These are phyloP conservation scores for Fusarium pseudograminearum DNA, from an alignment of 2,329 filamentous ascomycete genomes.

Conservation along the genomic window DNA sequence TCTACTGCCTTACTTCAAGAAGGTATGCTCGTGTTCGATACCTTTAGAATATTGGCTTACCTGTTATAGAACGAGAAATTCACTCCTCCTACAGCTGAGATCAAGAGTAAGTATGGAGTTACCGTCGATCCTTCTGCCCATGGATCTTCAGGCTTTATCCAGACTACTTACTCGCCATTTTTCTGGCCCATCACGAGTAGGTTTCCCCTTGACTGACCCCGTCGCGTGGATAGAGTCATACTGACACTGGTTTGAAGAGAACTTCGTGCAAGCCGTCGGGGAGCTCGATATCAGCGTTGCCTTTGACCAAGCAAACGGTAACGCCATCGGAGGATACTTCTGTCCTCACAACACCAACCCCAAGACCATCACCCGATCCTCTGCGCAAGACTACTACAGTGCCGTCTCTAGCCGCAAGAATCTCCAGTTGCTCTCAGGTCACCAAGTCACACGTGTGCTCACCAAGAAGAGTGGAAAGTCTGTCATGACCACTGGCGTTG, in stretches of 20 bases:
- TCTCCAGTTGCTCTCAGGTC: conserved; percentile 23
- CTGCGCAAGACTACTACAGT: conserved; percentile 38
- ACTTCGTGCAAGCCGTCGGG: conserved; percentile 17
- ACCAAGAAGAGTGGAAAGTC: conserved; percentile 21
- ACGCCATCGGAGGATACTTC: conserved; percentile 38
- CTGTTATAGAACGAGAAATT: conserved; percentile 35
- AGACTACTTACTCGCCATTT: conserved; percentile 40
- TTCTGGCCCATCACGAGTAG: conserved; percentile 45
- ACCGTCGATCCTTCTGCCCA: conserved; percentile 32
- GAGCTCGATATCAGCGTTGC: conserved; percentile 32
- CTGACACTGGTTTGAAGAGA: conserved; percentile 16
- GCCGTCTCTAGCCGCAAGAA: conserved; percentile 25
- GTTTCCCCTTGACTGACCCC: neutral
- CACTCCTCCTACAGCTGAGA: conserved; percentile 14
- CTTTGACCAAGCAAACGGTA: conserved; percentile 37
- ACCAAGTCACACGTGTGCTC: conserved; percentile 38
- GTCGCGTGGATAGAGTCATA: rapidly evolving
- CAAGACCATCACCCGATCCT: conserved; percentile 27
- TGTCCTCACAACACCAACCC: conserved; percentile 38
- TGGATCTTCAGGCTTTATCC: conserved; percentile 31
- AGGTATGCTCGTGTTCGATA: conserved; percentile 43
- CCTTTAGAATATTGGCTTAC: neutral
- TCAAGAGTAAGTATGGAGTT: conserved; percentile 31
- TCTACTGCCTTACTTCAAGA: conserved; percentile 60
- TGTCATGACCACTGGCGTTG: conserved; percentile 30